Conservation (phyloP, 805 yeast genomes). For the Millerozyma miso region DNA sequence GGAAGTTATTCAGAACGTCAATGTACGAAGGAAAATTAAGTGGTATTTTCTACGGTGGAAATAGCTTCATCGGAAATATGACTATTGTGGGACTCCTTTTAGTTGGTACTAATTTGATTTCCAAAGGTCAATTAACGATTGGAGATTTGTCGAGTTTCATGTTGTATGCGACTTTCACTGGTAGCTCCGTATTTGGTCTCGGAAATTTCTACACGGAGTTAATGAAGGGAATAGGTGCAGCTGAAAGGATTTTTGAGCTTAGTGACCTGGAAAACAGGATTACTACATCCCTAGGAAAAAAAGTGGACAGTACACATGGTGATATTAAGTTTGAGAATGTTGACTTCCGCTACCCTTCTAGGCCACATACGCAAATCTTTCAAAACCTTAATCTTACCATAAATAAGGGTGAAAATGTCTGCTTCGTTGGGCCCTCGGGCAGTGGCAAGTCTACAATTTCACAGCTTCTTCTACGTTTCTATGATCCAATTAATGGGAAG, state of each 20-base stretch:
- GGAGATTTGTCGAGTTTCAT: constrained; percentile 91
- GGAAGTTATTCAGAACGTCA: constrained; percentile 59
- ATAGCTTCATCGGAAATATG: constrained; percentile 80
- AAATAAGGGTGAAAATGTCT: constrained; percentile 78
- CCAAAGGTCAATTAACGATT: constrained; percentile 67
- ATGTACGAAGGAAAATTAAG: constrained; percentile 74
- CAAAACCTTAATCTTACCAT: constrained; percentile 55
- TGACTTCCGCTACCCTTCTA: constrained; percentile 76
- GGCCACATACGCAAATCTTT: constrained; percentile 69
- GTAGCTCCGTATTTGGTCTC: constrained; percentile 85
- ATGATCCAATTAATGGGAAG: constrained; percentile 68
- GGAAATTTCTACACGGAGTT: constrained; percentile 89
- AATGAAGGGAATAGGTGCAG: constrained; percentile 98
- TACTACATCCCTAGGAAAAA: constrained; percentile 58
- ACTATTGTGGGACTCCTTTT: constrained; percentile 73
- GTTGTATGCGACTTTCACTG: constrained; percentile 94
- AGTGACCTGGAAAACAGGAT: constrained; percentile 74
- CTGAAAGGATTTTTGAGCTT: constrained; percentile 84
- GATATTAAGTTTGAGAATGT: constrained; percentile 62
- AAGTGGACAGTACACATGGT: constrained; percentile 42
- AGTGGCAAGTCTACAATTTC: constrained; percentile 91
- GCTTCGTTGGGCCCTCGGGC: constrained; percentile 96
- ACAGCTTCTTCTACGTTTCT: constrained; percentile 73
- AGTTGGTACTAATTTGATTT: constrained; percentile 79
- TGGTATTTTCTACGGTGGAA: constrained; percentile 72